Conservation (phyloP, 805 yeast genomes). For the Candida silvatica region DNA sequence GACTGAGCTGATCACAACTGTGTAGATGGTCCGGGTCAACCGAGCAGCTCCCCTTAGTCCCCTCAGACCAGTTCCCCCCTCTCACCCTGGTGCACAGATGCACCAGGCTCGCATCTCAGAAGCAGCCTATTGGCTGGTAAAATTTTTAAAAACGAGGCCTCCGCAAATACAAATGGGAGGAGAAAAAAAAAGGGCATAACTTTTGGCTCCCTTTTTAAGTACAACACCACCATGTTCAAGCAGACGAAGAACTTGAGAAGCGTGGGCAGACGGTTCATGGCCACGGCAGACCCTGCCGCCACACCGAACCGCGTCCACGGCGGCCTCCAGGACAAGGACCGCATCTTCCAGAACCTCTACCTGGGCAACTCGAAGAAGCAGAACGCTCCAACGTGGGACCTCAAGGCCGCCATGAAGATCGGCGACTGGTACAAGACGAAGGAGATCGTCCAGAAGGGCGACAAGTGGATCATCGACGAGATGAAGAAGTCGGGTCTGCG, state of each 20-base stretch:
- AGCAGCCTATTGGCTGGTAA: no score
- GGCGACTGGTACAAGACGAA: constrained; percentile 93
- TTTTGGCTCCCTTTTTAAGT: no score
- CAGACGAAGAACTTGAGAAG: not conserved
- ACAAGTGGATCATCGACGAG: constrained; percentile 84
- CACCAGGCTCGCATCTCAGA: no score
- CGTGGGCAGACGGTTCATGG: constrained; percentile 7
- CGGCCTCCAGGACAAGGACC: constrained; percentile 72
- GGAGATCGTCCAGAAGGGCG: constrained; percentile 76
- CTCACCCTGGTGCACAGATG: no score
- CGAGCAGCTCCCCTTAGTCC: no score
- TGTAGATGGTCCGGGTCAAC: no score
- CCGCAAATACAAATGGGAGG: constrained; percentile 29
- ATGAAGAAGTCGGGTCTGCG: constrained; percentile 78
- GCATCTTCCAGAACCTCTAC: constrained; percentile 81
- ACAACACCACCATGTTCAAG: constrained; percentile 1
- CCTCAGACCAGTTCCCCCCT: no score
- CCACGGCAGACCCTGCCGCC: constrained; percentile 35
- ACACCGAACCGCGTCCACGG: constrained; percentile 54
- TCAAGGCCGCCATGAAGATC: constrained; percentile 65
- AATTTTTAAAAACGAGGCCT: no score
- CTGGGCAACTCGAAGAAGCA: constrained; percentile 39
- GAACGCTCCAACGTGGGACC: constrained; percentile 48
- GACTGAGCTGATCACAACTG: no score
- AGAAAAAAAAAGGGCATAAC: constrained; percentile 39